Conservation (phyloP, 192 early-diverging fungal genomes). For the Chytriomyces confervae region DNA sequence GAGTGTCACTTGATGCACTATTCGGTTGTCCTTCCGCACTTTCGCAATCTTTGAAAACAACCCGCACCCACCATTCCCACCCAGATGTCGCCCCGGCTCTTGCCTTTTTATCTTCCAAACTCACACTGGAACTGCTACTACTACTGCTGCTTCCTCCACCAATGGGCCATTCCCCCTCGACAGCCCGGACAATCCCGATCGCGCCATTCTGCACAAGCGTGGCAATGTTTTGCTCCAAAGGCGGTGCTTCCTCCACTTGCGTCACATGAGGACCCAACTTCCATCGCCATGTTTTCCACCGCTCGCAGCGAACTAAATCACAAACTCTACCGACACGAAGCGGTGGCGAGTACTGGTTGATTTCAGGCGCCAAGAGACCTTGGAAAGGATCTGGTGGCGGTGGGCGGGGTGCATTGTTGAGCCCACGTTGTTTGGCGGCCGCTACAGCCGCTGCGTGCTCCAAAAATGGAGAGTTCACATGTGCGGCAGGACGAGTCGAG, state of each 20-base stretch:
- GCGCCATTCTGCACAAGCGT: conserved; percentile 48
- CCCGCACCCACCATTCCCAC: conserved; percentile 62
- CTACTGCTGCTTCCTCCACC: background rate
- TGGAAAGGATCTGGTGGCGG: conserved; percentile 22
- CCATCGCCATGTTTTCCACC: conserved; percentile 60
- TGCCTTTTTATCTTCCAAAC: conserved; percentile 25
- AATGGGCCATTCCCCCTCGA: conserved; percentile 26
- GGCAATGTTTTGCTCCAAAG: conserved; percentile 41
- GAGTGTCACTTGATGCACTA: background rate
- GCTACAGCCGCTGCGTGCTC: conserved; percentile 21
- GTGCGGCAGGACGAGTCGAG: background rate
- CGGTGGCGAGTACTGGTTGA: conserved; percentile 31
- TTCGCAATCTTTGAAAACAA: conserved; percentile 38
- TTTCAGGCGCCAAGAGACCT: conserved; percentile 26
- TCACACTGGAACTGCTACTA: background rate
- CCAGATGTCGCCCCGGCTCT: conserved; percentile 43
- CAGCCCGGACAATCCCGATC: conserved; percentile 33
- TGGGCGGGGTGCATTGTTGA: background rate
- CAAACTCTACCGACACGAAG: conserved; percentile 42
- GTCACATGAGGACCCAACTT: conserved; percentile 31
- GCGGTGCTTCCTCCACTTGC: conserved; percentile 35
- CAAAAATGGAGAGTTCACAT: conserved; percentile 11
- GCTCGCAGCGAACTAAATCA: conserved; percentile 48
- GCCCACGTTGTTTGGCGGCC: background rate
- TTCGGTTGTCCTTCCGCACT: too few relatives aligned